Percentiles rank a stretch among this genome's conserved stretches.
Conservation (phyloP, 2,329 filamentous ascomycete species). For the Aureobasidium sp. region DNA sequence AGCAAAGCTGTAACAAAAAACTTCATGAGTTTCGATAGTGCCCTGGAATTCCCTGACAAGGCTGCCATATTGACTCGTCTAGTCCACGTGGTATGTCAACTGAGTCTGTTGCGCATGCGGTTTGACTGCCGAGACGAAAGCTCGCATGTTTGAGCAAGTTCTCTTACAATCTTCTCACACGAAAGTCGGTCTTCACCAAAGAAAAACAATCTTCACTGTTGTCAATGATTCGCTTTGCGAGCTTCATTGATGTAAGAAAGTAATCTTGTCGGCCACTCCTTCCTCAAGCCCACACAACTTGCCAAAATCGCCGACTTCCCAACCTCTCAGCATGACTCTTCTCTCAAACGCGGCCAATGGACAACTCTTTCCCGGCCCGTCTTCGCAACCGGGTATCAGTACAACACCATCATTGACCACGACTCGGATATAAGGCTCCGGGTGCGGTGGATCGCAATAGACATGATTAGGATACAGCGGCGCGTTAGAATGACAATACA, state of each 20-base stretch:
- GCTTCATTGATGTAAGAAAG: constrained; percentile 46
- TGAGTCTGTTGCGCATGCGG: no score
- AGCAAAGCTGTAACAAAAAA: no score
- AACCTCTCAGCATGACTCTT: constrained; percentile 33
- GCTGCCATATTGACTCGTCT: no score
- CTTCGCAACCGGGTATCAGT: constrained; percentile 38
- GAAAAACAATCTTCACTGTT: no score
- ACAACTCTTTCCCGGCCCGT: constrained; percentile 42
- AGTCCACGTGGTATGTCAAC: no score
- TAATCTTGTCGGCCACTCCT: constrained; percentile 35
- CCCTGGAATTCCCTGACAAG: no score
- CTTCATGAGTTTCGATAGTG: no score
- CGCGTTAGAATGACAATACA: constrained; percentile 20
- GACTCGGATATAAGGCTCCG: constrained; percentile 40
- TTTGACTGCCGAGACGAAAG: no score
- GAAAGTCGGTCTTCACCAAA: no score
- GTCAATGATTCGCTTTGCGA: no score
- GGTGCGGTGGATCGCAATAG: constrained; percentile 20
- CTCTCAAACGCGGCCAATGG: constrained; percentile 36
- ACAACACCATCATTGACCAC: constrained; percentile 52
- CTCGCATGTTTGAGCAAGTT: no score
- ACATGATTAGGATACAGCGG: constrained; percentile 25
- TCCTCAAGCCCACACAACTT: constrained; percentile 40
- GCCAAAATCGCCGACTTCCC: constrained; percentile 40
- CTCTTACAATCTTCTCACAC: no score